These are phyloP conservation scores for Isabelozyma gotoi DNA, from an alignment of 805 yeast genomes.

Conservation along the genomic window DNA sequence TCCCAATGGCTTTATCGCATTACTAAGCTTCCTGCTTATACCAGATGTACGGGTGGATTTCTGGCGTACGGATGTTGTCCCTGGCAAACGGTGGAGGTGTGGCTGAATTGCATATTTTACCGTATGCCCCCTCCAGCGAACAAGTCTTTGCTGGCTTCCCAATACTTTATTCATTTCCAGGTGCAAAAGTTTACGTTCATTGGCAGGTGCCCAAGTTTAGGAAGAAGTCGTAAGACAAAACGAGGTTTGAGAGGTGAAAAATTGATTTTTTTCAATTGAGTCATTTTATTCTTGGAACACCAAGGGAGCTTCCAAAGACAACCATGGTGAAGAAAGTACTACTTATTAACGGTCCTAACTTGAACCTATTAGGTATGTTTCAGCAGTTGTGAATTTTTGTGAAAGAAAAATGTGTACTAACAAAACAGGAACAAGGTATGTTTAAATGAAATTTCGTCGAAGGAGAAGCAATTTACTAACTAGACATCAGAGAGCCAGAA, in stretches of 20 bases:
- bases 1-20: too few relatives aligned
- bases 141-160: too few relatives aligned
- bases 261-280: neutral
- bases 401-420: neutral
- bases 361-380: slow-evolving; percentile 44
- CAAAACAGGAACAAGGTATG: slow-evolving; percentile 1
- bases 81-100: too few relatives aligned
- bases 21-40: too few relatives aligned
- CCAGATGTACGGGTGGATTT: neutral
- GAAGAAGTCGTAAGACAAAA: neutral
- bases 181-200: too few relatives aligned
- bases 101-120: too few relatives aligned
- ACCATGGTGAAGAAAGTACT: slow-evolving; percentile 42
- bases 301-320: neutral
- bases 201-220: neutral
- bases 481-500: slow-evolving; percentile 45
- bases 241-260: neutral
- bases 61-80: neutral
- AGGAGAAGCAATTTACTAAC: slow-evolving; percentile 10
- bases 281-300: neutral
- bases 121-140: too few relatives aligned
- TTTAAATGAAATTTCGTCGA: neutral
- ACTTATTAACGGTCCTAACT: slow-evolving; percentile 49
- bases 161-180: too few relatives aligned
- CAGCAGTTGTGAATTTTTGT: neutral